Percentiles rank a stretch among this genome's conserved stretches.
phyloP scores from a whole-genome alignment of 176 grass and related monocot genomes.

The Phoenix dactylifera region DNA sequence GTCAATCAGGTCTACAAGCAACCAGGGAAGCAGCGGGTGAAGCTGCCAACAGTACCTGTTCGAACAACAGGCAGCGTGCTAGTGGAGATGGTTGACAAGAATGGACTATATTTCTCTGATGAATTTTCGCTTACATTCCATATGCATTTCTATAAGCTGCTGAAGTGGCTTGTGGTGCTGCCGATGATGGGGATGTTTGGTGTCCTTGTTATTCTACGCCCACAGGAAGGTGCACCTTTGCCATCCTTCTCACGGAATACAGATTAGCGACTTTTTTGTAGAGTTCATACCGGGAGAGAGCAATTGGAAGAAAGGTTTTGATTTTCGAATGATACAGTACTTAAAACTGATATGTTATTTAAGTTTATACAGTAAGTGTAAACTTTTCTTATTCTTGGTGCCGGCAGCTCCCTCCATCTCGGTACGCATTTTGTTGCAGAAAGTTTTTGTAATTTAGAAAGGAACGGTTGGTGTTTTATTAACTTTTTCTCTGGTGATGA shows the following conservation, averaged over 20 bases:
- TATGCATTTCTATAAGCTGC: conserved; percentile 89
- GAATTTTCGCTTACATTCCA: conserved; percentile 97
- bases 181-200: conserved; percentile 91
- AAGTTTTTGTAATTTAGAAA: no score
- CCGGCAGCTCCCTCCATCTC: no score
- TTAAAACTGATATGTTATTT: no score
- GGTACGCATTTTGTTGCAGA: no score
- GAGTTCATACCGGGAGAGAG: no score
- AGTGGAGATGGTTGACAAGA: conserved; percentile 87
- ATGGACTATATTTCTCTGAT: conserved; percentile 82
- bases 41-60: conserved; percentile 90
- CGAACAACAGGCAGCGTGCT: conserved; percentile 75
- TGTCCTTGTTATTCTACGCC: conserved; percentile 73
- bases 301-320: no score
- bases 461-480: no score
- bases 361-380: no score
- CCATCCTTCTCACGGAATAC: conserved; percentile 89
- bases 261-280: conserved; percentile 25
- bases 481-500: no score
- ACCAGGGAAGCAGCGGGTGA: conserved; percentile 64
- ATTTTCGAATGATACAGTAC: no score
- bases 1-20: conserved; percentile 43
- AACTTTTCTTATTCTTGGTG: no score
- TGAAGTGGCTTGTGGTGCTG: conserved; percentile 89
- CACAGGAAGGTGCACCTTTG: conserved; percentile 76